A percentile compares a stretch with the other conserved stretches of the same genome.
These are phyloP conservation scores for Colletotrichum echinochloae DNA, from an alignment of 2,329 filamentous ascomycete species.

Conservation along the genomic window DNA sequence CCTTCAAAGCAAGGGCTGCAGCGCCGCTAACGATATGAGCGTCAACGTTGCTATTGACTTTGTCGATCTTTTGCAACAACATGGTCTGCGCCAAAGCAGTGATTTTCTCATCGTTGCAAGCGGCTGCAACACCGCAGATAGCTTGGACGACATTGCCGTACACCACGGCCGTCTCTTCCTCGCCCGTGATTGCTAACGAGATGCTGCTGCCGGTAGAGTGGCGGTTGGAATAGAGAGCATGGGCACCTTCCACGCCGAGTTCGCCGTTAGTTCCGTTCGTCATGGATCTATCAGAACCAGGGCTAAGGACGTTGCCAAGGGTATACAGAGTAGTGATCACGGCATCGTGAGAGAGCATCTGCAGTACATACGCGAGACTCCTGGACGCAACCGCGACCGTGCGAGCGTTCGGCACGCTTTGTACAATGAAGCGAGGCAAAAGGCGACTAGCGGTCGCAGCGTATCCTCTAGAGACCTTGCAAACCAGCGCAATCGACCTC, in stretches of 20 bases:
- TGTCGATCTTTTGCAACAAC: constrained; percentile 94
- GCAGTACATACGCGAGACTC: constrained; percentile 84
- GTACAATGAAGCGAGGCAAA: constrained; percentile 88
- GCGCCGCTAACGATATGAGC: constrained; percentile 87
- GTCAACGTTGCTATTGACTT: constrained; percentile 84
- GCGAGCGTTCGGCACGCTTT: constrained; percentile 76
- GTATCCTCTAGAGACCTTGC: constrained; percentile 77
- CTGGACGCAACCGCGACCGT: constrained; percentile 84
- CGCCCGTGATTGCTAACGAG: constrained; percentile 78
- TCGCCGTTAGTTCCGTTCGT: constrained; percentile 65
- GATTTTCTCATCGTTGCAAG: constrained; percentile 89
- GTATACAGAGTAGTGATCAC: constrained; percentile 96
- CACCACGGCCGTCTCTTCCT: constrained; percentile 82
- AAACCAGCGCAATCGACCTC: constrained; percentile 84
- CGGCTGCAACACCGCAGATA: constrained; percentile 88
- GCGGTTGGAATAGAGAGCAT: constrained; percentile 63
- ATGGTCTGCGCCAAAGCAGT: constrained; percentile 93
- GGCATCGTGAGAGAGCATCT: constrained; percentile 87
- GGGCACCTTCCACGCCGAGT: constrained; percentile 48
- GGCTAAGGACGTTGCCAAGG: constrained; percentile 93
- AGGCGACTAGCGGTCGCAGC: constrained; percentile 82
- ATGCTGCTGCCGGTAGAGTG: constrained; percentile 80
- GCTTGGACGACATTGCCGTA: constrained; percentile 94
- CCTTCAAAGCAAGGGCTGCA: constrained; percentile 80
- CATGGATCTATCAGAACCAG: constrained; percentile 68